Conservation (phyloP, 139 green algal genomes). For the Picochlorum sp. region DNA sequence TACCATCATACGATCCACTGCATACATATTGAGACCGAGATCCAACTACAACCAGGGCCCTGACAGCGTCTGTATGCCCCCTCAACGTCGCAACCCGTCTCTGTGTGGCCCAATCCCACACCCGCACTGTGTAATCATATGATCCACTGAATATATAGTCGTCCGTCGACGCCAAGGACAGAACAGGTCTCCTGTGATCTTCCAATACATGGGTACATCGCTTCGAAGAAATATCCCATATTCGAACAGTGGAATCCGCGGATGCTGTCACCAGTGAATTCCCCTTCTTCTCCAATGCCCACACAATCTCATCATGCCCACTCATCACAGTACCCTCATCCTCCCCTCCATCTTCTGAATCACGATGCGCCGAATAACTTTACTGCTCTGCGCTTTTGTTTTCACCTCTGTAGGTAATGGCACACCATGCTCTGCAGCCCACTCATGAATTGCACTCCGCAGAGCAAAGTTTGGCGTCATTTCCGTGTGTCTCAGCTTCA, state of each 20-base stretch:
- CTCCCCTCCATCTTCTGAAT: neutral
- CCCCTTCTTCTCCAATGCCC: constrained; percentile 75
- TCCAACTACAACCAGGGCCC: constrained; percentile 56
- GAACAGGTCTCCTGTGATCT: constrained; percentile 82
- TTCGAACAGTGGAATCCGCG: constrained; percentile 85
- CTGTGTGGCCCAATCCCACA: constrained; percentile 73
- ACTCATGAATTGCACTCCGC: constrained; percentile 80
- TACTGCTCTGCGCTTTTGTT: constrained; percentile 39
- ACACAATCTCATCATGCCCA: constrained; percentile 93
- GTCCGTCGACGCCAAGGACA: constrained; percentile 73
- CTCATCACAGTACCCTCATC: constrained; percentile 62
- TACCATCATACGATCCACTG: constrained; percentile 72
- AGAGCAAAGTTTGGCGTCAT: constrained; percentile 89
- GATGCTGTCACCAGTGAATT: constrained; percentile 71
- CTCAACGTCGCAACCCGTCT: constrained; percentile 62
- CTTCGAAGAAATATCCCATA: constrained; percentile 68
- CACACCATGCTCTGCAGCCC: constrained; percentile 46
- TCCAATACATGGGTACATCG: constrained; percentile 67
- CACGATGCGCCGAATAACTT: constrained; percentile 3
- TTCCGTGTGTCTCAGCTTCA: constrained; percentile 79
- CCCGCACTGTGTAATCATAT: constrained; percentile 89
- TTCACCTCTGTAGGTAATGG: constrained; percentile 32
- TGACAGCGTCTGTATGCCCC: constrained; percentile 82
- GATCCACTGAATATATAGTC: constrained; percentile 75
- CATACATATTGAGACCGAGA: constrained; percentile 49